phyloP scores from a whole-genome alignment of 2,329 filamentous ascomycete genomes.

The Alternaria incomplexa region DNA sequence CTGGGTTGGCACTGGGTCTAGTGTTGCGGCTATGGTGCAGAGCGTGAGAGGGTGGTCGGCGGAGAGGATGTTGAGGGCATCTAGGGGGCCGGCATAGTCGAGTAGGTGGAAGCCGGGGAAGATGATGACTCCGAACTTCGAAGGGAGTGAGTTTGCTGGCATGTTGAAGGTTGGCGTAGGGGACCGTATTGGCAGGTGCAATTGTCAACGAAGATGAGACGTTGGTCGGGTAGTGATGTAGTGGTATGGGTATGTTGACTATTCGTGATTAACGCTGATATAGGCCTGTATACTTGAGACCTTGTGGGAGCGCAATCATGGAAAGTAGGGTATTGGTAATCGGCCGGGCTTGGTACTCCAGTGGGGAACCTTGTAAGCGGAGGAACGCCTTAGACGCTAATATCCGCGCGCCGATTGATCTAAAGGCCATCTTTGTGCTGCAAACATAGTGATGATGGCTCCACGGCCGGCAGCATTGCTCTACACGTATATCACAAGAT shows the following conservation, averaged over 20 bases:
- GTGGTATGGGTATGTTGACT: not conserved
- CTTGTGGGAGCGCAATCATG: slow-evolving; percentile 1
- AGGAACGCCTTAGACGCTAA: slow-evolving; percentile 8
- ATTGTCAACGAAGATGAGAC: too few species aligned
- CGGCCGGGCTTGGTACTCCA: not conserved
- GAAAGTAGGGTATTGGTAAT: slow-evolving; percentile 5
- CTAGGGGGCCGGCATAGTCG: slow-evolving; percentile 54
- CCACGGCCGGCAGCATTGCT: not conserved
- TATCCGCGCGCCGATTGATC: not conserved
- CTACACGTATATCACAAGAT: not conserved
- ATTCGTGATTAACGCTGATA: too few species aligned
- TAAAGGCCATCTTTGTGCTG: not conserved
- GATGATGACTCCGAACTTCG: slow-evolving; percentile 42
- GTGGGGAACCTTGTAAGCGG: not conserved
- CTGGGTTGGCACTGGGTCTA: slow-evolving; percentile 44
- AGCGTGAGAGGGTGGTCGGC: slow-evolving; percentile 33
- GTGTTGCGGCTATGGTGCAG: slow-evolving; percentile 41
- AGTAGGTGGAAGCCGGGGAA: slow-evolving; percentile 49
- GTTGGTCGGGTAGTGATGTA: not conserved
- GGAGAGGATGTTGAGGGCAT: slow-evolving; percentile 53
- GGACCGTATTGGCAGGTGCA: not conserved
- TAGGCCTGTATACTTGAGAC: not conserved
- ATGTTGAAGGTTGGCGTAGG: not conserved
- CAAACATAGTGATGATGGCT: not conserved
- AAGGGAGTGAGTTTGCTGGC: slow-evolving; percentile 21